A percentile compares a stretch with the other conserved stretches of the same genome.
Conservation (phyloP, 768 basidiomycete genomes). For the Cantharellus cinnabarinus region DNA sequence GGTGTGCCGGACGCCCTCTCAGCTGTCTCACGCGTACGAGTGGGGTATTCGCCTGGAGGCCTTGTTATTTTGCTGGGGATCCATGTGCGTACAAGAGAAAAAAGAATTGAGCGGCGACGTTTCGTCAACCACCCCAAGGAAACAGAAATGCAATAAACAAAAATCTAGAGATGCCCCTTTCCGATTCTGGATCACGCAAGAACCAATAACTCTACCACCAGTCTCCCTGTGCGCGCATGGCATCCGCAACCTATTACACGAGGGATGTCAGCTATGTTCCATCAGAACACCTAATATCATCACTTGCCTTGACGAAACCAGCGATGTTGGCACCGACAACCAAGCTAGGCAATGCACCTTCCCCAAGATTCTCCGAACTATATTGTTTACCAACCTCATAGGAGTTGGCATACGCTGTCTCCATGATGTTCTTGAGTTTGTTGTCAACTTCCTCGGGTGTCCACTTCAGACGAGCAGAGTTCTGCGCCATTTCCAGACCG, state of each 20-base stretch:
- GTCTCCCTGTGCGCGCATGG: slow-evolving; percentile 55
- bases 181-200: too few relatives aligned
- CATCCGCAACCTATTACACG: slow-evolving; percentile 30
- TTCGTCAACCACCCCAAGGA: too few relatives aligned
- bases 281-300: neutral
- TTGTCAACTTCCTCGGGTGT: slow-evolving; percentile 39
- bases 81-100: too few relatives aligned
- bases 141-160: too few relatives aligned
- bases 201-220: slow-evolving; percentile 35
- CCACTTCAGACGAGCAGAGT: slow-evolving; percentile 48
- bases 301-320: slow-evolving; percentile 37
- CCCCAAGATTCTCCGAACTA: slow-evolving; percentile 16
- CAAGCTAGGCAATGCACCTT: slow-evolving; percentile 28
- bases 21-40: too few relatives aligned
- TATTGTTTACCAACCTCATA: neutral
- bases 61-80: too few relatives aligned
- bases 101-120: too few relatives aligned
- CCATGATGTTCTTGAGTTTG: slow-evolving; percentile 54
- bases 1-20: too few relatives aligned
- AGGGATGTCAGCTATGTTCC: neutral
- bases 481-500: slow-evolving; percentile 65
- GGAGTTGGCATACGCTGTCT: slow-evolving; percentile 32
- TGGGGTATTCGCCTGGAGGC: too few relatives aligned
- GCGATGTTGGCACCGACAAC: slow-evolving; percentile 54
- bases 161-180: too few relatives aligned